Evolutionary conservation across 2,329 filamentous ascomycete species (phyloP).

Genomic region (Sclerotinia borealis): DNA sequence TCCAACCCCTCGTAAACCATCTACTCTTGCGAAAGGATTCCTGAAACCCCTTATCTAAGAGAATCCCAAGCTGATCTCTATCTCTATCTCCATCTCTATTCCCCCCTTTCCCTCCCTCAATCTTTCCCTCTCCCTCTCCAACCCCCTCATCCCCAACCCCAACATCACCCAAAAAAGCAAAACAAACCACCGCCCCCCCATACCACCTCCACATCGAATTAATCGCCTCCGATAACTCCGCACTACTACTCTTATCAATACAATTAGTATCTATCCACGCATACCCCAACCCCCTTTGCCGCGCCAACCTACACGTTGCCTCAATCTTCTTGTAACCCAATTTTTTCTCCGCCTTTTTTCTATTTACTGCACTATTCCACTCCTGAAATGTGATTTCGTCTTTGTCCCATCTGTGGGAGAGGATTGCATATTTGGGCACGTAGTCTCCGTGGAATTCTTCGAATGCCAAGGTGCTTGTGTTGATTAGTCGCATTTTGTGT

Average conservation of each 20-base stretch:
- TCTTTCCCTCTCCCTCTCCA: too few species aligned
- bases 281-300: not conserved
- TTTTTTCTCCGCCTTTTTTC: not conserved
- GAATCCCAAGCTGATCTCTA: not conserved
- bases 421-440: constrained; percentile 32
- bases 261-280: constrained; percentile 17
- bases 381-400: constrained; percentile 33
- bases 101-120: too few species aligned
- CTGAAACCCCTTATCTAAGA: not conserved
- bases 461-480: not conserved
- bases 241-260: constrained; percentile 17
- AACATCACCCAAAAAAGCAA: constrained; percentile 15
- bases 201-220: constrained; percentile 21
- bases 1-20: not conserved
- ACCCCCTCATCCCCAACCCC: not conserved
- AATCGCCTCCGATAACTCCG: constrained; percentile 16
- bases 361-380: not conserved
- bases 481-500: not conserved
- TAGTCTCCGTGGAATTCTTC: not conserved
- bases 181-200: constrained; percentile 7
- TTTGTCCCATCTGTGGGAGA: constrained; percentile 36
- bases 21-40: not conserved
- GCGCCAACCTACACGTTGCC: not conserved
- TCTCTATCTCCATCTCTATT: too few species aligned
- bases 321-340: constrained; percentile 12